phyloP scores from a whole-genome alignment of 345 rosid species.

The Capsella bursapastoris region DNA sequence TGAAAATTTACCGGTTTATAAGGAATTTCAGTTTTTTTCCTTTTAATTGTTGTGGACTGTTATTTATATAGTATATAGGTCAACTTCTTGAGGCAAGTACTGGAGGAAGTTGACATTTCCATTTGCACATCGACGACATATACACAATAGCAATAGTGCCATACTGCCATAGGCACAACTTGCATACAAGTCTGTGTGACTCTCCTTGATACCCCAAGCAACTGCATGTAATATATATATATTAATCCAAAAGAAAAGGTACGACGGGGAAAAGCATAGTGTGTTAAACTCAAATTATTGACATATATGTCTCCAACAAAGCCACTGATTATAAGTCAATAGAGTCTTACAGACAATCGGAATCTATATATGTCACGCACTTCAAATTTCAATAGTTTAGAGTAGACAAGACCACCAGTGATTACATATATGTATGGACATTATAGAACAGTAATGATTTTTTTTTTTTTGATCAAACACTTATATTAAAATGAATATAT shows the following conservation, averaged over 20 bases:
- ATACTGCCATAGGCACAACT: conserved; percentile 3
- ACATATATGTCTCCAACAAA: conserved; percentile 7
- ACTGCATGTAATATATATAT: too few relatives aligned
- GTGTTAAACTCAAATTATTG: neutral
- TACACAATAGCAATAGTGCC: neutral
- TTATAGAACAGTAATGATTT: too few relatives aligned
- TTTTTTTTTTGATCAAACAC: too few relatives aligned
- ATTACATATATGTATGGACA: neutral
- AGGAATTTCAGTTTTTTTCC: neutral
- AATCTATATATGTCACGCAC: conserved; percentile 23
- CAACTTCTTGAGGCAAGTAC: conserved; percentile 4
- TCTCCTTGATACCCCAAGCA: too few relatives aligned
- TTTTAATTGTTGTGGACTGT: conserved; percentile 10
- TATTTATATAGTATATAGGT: conserved; percentile 2
- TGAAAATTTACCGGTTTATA: neutral
- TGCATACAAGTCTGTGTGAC: too few relatives aligned
- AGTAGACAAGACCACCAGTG: conserved; percentile 21
- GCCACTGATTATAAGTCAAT: conserved; percentile 1
- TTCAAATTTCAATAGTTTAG: conserved; percentile 27
- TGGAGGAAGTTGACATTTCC: conserved; percentile 18
- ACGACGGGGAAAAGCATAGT: neutral
- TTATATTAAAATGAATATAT: neutral
- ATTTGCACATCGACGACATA: conserved; percentile 10
- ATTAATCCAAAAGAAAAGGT: neutral
- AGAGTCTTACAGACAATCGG: conserved; percentile 17